Evolutionary conservation across 257 asterid species (phyloP).

Genomic region (Solanum dulcamara): DNA sequence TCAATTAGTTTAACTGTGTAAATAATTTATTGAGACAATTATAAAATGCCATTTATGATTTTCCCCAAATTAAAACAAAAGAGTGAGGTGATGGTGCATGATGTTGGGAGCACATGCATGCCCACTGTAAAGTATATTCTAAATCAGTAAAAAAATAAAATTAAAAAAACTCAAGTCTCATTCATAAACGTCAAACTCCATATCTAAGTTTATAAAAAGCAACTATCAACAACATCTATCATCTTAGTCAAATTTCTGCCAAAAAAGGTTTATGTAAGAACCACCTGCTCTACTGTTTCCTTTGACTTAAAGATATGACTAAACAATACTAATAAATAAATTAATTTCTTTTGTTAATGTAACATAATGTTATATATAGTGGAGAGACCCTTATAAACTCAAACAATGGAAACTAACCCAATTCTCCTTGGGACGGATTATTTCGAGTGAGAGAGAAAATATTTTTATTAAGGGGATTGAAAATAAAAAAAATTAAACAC

Average conservation of each 20-base stretch:
- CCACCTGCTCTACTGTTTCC: background rate
- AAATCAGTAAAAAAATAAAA: background rate
- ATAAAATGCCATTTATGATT: background rate
- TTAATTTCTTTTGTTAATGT: background rate
- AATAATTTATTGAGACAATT: background rate
- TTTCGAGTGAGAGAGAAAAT: too few relatives aligned
- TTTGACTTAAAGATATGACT: background rate
- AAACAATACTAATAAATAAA: background rate
- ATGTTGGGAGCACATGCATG: background rate
- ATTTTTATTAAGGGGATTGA: background rate
- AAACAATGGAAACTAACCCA: background rate
- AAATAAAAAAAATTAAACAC: too few relatives aligned
- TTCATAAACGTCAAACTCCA: background rate
- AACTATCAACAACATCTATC: background rate
- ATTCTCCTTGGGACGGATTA: background rate
- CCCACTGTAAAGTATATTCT: background rate
- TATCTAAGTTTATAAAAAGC: background rate
- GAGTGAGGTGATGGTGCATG: background rate
- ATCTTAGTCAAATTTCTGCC: background rate
- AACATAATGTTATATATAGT: background rate
- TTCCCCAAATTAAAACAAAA: background rate
- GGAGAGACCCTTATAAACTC: background rate
- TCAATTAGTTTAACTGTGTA: too few relatives aligned
- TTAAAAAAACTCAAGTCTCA: background rate
- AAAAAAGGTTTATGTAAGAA: background rate